Evolutionary conservation across 768 basidiomycete genomes (phyloP), one percentile per base, ranked within the genome.

Genomic region (Macrocybe gigantea): DNA sequence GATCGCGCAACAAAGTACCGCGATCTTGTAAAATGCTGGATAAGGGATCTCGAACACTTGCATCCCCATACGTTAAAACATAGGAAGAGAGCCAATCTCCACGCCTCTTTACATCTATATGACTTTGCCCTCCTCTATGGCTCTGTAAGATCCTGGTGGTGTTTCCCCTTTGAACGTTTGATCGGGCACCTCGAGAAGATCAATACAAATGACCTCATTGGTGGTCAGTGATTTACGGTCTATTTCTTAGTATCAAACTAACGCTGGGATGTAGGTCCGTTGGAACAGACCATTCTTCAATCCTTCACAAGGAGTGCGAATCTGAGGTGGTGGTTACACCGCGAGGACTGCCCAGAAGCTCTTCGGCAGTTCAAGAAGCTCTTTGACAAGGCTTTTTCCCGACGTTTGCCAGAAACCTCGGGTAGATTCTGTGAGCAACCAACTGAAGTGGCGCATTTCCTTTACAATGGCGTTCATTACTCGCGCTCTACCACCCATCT

Each of bases 111-210:
- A 41, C 71, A 71, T 45, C 44, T 73, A 5, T 53, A 58, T n/a
- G 60, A 70, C 10, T 70, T 68, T 43, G 51, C 69, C 0, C 7
- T 53, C 0, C 51, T 62, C 2, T 71, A 70, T 46, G 65, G 72
- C 0, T 68, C 69, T 1, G 52, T 67, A 0, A 56, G 53, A 1
- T 60, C 60, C 1, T 74, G 70, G 73, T 72, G 65, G 66, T 59
- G 53, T 12, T 72, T 69, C 48, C 66, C 66, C 0, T 71, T 69
- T 46, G 67, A 74, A 49, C 51, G 57, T 0, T 47, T 71, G 7
- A 71, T 72, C 33, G 67, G 72, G 1, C 47, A 49, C 5, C 47
- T 73, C 1, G 67, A 74, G 43, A 51, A 49, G 3, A 48, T 71
- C 2, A 55, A 60, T 3, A 63, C 48, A 2, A 73, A 71, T 49